Base-by-base conservation (phyloP, 352 stramenopile genomes). In the Thraustochytrium striatum region DNA sequence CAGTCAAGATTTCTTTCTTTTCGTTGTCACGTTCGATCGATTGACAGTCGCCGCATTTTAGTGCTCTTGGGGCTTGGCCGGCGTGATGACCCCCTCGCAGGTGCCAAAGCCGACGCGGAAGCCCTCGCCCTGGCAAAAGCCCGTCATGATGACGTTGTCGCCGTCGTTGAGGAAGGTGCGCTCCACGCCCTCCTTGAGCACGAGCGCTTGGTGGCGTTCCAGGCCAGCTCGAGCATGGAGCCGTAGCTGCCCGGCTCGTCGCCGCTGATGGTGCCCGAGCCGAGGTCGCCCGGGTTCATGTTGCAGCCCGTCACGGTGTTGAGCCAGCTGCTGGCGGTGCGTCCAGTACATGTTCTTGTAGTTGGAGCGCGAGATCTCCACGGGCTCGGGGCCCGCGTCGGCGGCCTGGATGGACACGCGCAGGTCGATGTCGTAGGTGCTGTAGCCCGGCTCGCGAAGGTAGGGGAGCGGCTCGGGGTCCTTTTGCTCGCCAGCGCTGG, bases 341-440 rank as follows among this genome's bases (percentile, higher is more conserved):
- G 95, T 98, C 94, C 94, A 98, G 86, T 98, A 98, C 86, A 98
- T 90, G 87, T 98, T 91, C 68, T 86, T 88, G 75, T 97, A 94
- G 89, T 98, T 98, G 84, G 91, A 97, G 55, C 86, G 88, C 57
- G 89, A 96, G 84, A 98, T 88, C 61, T 84, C 50, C 53, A 53
- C 82, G n/a, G 68, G 47, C 85, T 25, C 80, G 78, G n/a, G 86
- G 58, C 44, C 33, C 2, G 44, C 8, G 39, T 80, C 55, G 5
- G 50, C 58, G 5, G 55, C 70, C 70, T 80, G 19, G 0, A 80
- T 33, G 13, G 58, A 21, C 1, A 90, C 87, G 58, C 89, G 84
- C 32, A 97, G 84, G 62, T 96, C 82, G 73, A 97, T 89, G 80
- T 98, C 85, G 88, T 97, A 94, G 69, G 87, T 91, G 57, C 87